Evolutionary conservation across 2,329 filamentous ascomycete genomes (phyloP).

Genomic region (Botryotinia narcissicola): DNA sequence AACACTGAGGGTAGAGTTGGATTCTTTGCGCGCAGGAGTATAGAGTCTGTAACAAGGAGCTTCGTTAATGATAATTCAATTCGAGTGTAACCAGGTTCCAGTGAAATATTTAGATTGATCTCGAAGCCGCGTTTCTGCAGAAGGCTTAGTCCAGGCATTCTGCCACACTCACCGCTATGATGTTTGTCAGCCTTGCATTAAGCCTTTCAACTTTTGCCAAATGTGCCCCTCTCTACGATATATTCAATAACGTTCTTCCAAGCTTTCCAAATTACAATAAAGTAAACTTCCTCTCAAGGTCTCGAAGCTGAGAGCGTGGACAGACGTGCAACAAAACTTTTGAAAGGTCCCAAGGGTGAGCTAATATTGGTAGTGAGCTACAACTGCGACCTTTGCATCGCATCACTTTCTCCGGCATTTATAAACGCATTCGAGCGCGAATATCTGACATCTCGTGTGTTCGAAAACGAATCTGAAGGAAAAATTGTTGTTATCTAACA

Average conservation of each 20-base stretch:
- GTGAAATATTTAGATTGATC: constrained; percentile 18
- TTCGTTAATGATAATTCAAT: background rate
- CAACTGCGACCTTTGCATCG: background rate
- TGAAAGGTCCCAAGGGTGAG: background rate
- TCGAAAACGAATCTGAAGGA: background rate
- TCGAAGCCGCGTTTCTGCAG: constrained; percentile 10
- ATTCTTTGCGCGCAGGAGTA: background rate
- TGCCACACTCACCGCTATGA: constrained; percentile 4
- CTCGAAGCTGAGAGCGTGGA: background rate
- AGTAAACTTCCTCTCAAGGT: background rate
- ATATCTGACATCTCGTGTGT: background rate
- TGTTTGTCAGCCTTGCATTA: constrained; percentile 16
- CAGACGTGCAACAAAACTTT: background rate
- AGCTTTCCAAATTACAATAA: background rate
- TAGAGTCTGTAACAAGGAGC: background rate
- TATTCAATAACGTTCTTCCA: background rate
- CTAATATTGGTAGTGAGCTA: background rate
- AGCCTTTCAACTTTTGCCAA: constrained; percentile 3
- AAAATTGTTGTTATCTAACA: background rate
- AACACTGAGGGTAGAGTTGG: background rate
- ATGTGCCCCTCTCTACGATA: constrained; percentile 7
- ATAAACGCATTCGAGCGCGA: background rate
- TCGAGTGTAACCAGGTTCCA: background rate
- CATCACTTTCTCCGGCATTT: background rate
- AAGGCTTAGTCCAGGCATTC: background rate